Percentiles rank a stretch among this genome's conserved stretches.
These are phyloP conservation scores for Echinosophora koreensis DNA, from an alignment of 306 rosid genomes.

Conservation along the genomic window DNA sequence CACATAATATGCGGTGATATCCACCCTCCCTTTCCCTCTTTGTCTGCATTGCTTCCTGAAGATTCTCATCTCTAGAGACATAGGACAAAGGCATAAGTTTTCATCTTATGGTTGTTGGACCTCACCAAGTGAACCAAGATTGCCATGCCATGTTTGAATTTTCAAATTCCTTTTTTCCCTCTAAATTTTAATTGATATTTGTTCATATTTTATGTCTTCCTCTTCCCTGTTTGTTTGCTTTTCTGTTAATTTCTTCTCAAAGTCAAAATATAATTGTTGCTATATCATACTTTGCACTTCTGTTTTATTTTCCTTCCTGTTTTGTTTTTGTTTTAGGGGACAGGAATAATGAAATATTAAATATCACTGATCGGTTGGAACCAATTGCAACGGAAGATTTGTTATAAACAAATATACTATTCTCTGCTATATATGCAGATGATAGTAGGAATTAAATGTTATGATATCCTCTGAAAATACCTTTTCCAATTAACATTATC, in stretches of 20 bases:
- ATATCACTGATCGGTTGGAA: constrained; percentile 7
- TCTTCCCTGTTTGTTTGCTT: constrained; percentile 10
- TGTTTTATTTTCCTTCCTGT: neutral
- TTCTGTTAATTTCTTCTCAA: constrained; percentile 21
- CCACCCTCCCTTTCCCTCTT: neutral
- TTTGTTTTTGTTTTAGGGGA: constrained; percentile 29
- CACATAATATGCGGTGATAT: neutral
- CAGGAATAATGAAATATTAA: constrained; percentile 29
- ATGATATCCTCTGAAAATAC: neutral
- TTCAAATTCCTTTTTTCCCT: neutral
- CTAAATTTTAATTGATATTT: neutral
- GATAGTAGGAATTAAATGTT: constrained; percentile 12
- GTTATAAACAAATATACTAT: neutral
- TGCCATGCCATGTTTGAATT: neutral
- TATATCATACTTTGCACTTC: neutral
- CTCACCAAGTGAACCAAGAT: constrained; percentile 11
- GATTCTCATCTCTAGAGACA: neutral
- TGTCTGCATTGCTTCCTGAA: neutral
- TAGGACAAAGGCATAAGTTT: constrained; percentile 3
- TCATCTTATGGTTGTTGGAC: constrained; percentile 12
- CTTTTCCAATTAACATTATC: constrained; percentile 1
- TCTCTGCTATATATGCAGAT: constrained; percentile 27
- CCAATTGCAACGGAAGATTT: neutral
- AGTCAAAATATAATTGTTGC: neutral
- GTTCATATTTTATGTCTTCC: constrained; percentile 1